Base-by-base conservation (phyloP, 208 protist genomes). In the Trypanosoma lewisi region DNA sequence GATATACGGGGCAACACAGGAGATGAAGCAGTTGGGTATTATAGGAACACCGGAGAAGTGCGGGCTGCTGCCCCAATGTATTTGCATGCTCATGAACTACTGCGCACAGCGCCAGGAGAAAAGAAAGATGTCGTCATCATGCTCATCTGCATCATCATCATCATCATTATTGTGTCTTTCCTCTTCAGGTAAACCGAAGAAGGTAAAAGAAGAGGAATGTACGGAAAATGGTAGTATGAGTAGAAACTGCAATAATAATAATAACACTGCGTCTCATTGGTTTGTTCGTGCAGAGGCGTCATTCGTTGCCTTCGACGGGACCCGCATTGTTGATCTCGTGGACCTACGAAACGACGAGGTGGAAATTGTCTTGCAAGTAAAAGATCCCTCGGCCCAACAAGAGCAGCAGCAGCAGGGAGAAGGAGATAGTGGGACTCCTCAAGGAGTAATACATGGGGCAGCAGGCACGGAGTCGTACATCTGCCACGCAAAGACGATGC, bases 21-120 rank as follows among this genome's bases (percentile, higher is more conserved):
- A 94, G 63, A 94, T 94, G 87, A 90, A 89, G 67, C 87, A 94
- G 42, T 80, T 94, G 64, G 87, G 87, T 12, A 63, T 94, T 19
- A 86, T 91, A 57, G 87, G 87, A 12, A 94, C 87, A 2, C 87
- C 87, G 7, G 76, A 87, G 50, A 74, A 83, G 64, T 89, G 82
- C 61, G 87, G 87, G 0, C 73, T 94, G 47, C 74, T 94, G 12
- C 87, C 87, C 28, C 59, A 86, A 49, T 77, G 75, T 44, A 94
- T 94, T 41, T 77, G 80, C 50, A 60, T 77, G 28, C 52, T 89
- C 17, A 82, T 91, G 77, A 80, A 89, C 50, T 64, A 78, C 30
- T 80, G 77, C 51, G 62, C 74, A 14, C 78, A 85, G 45, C 50
- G 52, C 6, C 42, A 57, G 11, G 47, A 69, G 30, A 41, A 39